Evolutionary conservation across 2,329 filamentous ascomycete species (phyloP).

Genomic region (Magnaporthiopsis incrustans): DNA sequence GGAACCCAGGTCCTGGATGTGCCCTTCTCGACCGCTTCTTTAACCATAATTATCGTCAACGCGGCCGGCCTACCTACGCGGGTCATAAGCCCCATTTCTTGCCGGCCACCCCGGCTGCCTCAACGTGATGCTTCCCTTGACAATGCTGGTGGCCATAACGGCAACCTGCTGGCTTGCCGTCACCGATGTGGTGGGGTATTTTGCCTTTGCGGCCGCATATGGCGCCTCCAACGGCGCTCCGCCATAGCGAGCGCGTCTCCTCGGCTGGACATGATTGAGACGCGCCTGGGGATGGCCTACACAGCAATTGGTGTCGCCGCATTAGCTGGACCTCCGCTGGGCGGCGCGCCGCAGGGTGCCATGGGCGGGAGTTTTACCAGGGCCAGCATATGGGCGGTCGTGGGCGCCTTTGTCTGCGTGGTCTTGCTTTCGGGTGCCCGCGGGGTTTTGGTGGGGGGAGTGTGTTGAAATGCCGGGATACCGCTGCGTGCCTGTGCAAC

Average conservation of each 20-base stretch:
- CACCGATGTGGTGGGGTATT: slow-evolving; percentile 27
- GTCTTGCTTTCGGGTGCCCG: neutral
- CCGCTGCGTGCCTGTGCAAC: no score
- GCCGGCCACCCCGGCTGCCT: slow-evolving; percentile 13
- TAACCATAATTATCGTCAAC: slow-evolving; percentile 13
- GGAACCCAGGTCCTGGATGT: slow-evolving; percentile 2
- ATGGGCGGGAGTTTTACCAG: slow-evolving; percentile 6
- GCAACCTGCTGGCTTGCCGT: slow-evolving; percentile 47
- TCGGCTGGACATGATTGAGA: slow-evolving; percentile 3
- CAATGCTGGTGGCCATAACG: slow-evolving; percentile 42
- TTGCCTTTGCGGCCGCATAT: slow-evolving; percentile 34
- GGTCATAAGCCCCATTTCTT: slow-evolving; percentile 18
- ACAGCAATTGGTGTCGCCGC: neutral
- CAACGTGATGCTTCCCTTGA: slow-evolving; percentile 30
- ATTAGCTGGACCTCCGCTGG: slow-evolving; percentile 5
- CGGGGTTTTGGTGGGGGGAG: slow-evolving; percentile 10
- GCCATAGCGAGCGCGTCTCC: slow-evolving; percentile 13
- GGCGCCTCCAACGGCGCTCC: slow-evolving; percentile 22
- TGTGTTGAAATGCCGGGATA: neutral
- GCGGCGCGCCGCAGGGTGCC: slow-evolving; percentile 6
- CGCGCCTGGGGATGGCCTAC: slow-evolving; percentile 3
- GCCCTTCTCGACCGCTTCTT: slow-evolving; percentile 21
- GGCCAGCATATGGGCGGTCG: slow-evolving; percentile 4
- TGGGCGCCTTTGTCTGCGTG: neutral
- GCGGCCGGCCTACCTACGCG: slow-evolving; percentile 14